Base-by-base conservation (phyloP, 1,284 basidiomycete genomes). In the Cutaneotrichosporon daszewskae region DNA sequence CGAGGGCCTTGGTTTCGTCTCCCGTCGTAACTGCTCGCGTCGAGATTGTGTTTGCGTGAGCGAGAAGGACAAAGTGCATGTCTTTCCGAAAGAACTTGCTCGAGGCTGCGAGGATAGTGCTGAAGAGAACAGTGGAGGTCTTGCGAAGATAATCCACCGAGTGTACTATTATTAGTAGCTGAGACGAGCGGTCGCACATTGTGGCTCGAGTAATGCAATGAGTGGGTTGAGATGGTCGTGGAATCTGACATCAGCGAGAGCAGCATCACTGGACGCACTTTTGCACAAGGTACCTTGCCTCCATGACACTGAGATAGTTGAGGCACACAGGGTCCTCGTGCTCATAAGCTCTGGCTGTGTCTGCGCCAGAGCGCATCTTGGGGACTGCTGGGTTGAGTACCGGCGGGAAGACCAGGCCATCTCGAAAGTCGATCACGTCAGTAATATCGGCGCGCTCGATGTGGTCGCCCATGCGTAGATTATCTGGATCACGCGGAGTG, bases 41-140 rank as follows among this genome's bases (percentile, higher is more conserved):
- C 26, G 29, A 45, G 10, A 45, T 22, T 10, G 29, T 33, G 14
- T 43, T 45, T 12, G 49, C 29, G 36, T 56, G 54, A 3, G 20
- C 17, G 10, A 33, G 32, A 5, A 55, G 46, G 2, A 32, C 25
- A 3, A 14, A 17, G 24, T 40, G 19, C 11, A 42, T 13, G 69
- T 1, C 90, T 74, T 24, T 71, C 14, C 81, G 79, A 16, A 94
- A 77, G 57, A 79, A 83, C 51, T 79, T 77, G n/a, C 88, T 82
- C 0, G 87, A 82, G 1, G 94, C 73, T 9, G 77, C 76, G 9
- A 92, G 74, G 16, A 92, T 79, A 0, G 87, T 83, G 3, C 48
- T 37, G 27, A 51, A 41, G 16, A 54, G 43, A 14, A 49, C 26
- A 6, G 43, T 19, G 5, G 45, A 49, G 3, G 23, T 20, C 18